phyloP scores from a whole-genome alignment of 768 basidiomycete genomes.

The Termitomyces sp. region DNA sequence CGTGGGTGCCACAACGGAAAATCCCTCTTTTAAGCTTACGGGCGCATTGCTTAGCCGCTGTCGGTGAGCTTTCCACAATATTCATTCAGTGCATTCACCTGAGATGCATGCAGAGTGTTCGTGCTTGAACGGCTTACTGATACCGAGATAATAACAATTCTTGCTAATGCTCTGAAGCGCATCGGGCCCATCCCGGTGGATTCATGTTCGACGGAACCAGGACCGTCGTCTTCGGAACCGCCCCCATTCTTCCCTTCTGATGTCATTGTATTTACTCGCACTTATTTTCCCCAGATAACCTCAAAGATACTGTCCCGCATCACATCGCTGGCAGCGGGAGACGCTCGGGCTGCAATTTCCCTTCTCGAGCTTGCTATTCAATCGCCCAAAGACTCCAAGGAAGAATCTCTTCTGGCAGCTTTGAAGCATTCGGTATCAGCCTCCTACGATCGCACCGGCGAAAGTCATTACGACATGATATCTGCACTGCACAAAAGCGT shows the following conservation, averaged over 20 bases:
- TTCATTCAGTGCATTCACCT: background rate
- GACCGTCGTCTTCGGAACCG: constrained; percentile 9
- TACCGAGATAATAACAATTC: constrained; percentile 54
- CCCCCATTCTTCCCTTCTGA: constrained; percentile 18
- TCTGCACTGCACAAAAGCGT: constrained; percentile 83
- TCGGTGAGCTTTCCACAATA: constrained; percentile 43
- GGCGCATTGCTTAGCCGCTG: constrained; percentile 73
- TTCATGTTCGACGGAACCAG: background rate
- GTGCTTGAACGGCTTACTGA: constrained; percentile 66
- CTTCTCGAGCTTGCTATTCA: constrained; percentile 68
- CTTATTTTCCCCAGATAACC: constrained; percentile 38
- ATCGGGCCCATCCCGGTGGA: constrained; percentile 14
- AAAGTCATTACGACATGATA: constrained; percentile 78
- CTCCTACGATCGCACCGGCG: constrained; percentile 75
- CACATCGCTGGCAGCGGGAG: constrained; percentile 56
- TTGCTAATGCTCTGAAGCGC: constrained; percentile 48
- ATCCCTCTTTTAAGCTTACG: constrained; percentile 82
- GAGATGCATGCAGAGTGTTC: constrained; percentile 54
- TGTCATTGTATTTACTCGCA: constrained; percentile 12
- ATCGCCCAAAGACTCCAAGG: constrained; percentile 35
- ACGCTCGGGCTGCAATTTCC: constrained; percentile 76
- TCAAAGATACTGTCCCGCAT: constrained; percentile 45
- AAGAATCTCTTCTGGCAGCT: constrained; percentile 49
- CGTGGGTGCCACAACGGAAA: constrained; percentile 86
- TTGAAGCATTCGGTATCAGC: constrained; percentile 62